phyloP scores from a whole-genome alignment of 108 stramenopile genomes.

The Halocafeteria seosinensis region DNA sequence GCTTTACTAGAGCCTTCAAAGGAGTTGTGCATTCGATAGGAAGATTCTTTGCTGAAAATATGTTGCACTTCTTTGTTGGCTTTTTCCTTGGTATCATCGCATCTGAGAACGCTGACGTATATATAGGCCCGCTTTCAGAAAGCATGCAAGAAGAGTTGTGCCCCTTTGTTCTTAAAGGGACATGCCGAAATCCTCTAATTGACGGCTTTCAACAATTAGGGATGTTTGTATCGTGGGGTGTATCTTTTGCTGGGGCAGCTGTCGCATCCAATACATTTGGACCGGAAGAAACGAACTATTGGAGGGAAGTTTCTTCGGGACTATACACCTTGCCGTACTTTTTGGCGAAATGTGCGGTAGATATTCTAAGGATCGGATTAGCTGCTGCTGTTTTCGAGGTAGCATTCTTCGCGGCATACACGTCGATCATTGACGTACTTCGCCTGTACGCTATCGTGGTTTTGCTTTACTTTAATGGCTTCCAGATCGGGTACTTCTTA shows the following conservation, averaged over 20 bases:
- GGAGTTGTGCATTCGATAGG: too few species aligned
- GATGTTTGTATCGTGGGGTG: not conserved
- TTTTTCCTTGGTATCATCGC: not conserved
- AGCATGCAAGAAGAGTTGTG: not conserved
- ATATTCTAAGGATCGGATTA: not conserved
- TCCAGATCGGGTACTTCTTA: too few species aligned
- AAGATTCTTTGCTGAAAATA: too few species aligned
- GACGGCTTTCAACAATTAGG: not conserved
- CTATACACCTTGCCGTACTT: not conserved
- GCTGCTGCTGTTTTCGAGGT: not conserved
- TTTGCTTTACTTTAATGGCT: not conserved
- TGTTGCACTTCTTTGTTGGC: too few species aligned
- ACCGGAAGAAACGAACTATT: not conserved
- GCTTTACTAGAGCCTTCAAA: too few species aligned
- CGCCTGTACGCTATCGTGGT: not conserved
- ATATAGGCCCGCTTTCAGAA: not conserved
- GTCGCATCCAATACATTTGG: not conserved
- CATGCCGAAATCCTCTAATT: not conserved
- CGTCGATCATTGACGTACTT: not conserved
- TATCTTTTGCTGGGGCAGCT: not conserved
- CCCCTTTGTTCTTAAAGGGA: not conserved
- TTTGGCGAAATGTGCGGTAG: not conserved
- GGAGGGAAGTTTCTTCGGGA: not conserved
- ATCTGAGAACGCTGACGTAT: not conserved
- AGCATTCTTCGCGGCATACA: not conserved